Percentiles rank a stretch among this genome's conserved stretches.
Conservation (phyloP, 495 filamentous ascomycete genomes). For the Neurospora sp. region DNA sequence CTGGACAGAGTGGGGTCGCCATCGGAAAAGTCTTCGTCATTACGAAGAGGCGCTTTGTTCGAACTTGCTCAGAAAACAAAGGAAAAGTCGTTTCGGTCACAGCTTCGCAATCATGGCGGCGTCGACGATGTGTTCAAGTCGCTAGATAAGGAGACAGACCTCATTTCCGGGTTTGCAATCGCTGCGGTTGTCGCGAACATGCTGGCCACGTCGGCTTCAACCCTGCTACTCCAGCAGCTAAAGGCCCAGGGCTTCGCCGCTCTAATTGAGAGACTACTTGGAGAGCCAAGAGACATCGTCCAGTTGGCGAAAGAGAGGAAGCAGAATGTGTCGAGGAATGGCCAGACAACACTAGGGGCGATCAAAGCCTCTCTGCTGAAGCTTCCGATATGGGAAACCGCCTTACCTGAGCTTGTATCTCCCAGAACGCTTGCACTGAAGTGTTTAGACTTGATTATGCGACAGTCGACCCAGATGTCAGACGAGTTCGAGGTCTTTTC, state of each 20-base stretch:
- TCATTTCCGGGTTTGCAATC: slow-evolving; percentile 49
- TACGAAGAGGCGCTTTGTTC: slow-evolving; percentile 42
- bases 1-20: slow-evolving; percentile 71
- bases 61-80: slow-evolving; percentile 67
- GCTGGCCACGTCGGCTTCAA: slow-evolving; percentile 38
- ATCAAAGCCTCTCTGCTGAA: slow-evolving; percentile 40
- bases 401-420: slow-evolving; percentile 43
- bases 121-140: slow-evolving; percentile 54
- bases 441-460: slow-evolving; percentile 51
- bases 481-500: slow-evolving; percentile 42
- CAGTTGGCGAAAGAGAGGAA: slow-evolving; percentile 50
- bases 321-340: slow-evolving; percentile 58
- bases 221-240: slow-evolving; percentile 42
- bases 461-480: slow-evolving; percentile 40
- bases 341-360: slow-evolving; percentile 41
- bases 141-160: slow-evolving; percentile 41
- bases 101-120: slow-evolving; percentile 67
- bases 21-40: slow-evolving; percentile 35
- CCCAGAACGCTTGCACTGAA: slow-evolving; percentile 54
- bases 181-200: slow-evolving; percentile 46
- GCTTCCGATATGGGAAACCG: slow-evolving; percentile 47
- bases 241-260: slow-evolving; percentile 36
- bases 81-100: slow-evolving; percentile 53
- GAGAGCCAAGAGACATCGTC: slow-evolving; percentile 40
- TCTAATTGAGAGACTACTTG: slow-evolving; percentile 46